Evolutionary conservation across 2,329 filamentous ascomycete species (phyloP).

Genomic region (Microdochium paspali): DNA sequence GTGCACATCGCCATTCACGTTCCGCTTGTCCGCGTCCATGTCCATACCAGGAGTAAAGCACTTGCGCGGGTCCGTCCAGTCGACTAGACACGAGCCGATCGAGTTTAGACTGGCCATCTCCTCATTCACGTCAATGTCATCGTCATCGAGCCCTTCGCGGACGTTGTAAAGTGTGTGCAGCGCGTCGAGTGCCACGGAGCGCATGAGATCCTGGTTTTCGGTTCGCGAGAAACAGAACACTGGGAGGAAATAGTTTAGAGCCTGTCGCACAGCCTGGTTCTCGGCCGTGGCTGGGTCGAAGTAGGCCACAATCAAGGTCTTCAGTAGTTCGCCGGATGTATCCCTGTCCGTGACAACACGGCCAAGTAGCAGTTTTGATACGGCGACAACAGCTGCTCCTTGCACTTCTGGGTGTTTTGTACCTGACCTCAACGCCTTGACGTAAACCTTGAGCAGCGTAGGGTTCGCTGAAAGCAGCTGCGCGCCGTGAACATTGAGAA

Average conservation of each 20-base stretch:
- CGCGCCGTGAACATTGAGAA: slow-evolving; percentile 79
- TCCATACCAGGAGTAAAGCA: slow-evolving; percentile 44
- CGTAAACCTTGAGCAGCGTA: slow-evolving; percentile 73
- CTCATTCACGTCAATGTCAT: slow-evolving; percentile 64
- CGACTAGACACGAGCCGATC: slow-evolving; percentile 74
- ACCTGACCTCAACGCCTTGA: slow-evolving; percentile 68
- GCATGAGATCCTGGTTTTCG: slow-evolving; percentile 79
- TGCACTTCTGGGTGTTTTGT: slow-evolving; percentile 65
- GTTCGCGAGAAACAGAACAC: slow-evolving; percentile 83
- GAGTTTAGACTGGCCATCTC: slow-evolving; percentile 71
- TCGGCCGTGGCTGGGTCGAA: slow-evolving; percentile 75
- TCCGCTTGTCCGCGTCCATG: slow-evolving; percentile 50
- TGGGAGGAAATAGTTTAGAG: slow-evolving; percentile 86
- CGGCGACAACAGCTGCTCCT: slow-evolving; percentile 68
- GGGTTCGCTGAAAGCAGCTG: slow-evolving; percentile 61
- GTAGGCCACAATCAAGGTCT: slow-evolving; percentile 75
- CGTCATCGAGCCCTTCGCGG: slow-evolving; percentile 63
- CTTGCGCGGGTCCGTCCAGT: slow-evolving; percentile 93
- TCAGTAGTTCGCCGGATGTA: slow-evolving; percentile 65
- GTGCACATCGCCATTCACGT: slow-evolving; percentile 69
- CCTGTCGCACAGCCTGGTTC: slow-evolving; percentile 78
- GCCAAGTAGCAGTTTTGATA: slow-evolving; percentile 79
- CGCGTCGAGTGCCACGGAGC: slow-evolving; percentile 60
- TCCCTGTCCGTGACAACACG: slow-evolving; percentile 64
- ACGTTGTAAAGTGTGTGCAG: slow-evolving; percentile 67